Evolutionary conservation across 192 early-diverging fungal species (phyloP).

Genomic region (Dissophora globulifera): DNA sequence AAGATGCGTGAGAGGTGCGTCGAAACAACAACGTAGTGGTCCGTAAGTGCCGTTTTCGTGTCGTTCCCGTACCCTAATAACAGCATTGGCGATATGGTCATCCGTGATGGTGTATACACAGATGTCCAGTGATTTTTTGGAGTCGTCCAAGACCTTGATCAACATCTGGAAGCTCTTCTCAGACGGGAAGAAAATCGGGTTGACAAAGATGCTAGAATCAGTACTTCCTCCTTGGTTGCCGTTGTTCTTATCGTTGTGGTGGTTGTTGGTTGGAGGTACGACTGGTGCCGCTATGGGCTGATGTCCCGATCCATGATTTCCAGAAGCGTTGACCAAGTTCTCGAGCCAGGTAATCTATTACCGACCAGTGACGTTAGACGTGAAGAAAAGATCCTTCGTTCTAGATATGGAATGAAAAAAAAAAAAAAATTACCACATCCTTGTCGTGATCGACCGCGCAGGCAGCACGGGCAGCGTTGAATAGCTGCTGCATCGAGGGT

Average conservation of each 20-base stretch:
- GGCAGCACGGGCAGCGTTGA: conserved; percentile 42
- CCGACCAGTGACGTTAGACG: too few species aligned
- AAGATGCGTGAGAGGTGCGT: neutral
- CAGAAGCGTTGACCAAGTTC: conserved; percentile 41
- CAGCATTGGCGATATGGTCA: conserved; percentile 73
- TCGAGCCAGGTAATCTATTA: conserved; percentile 54
- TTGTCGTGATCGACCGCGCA: conserved; percentile 55
- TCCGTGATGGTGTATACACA: conserved; percentile 82
- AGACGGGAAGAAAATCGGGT: conserved; percentile 68
- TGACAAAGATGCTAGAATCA: conserved; percentile 33
- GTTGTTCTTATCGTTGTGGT: conserved; percentile 16
- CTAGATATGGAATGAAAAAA: neutral
- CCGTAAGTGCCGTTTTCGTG: too few species aligned
- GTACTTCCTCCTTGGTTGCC: neutral
- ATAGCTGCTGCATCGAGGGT: conserved; percentile 42
- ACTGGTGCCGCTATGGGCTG: conserved; percentile 15
- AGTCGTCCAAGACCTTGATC: conserved; percentile 62
- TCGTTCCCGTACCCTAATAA: conserved; percentile 67
- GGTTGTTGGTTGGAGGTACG: conserved; percentile 9
- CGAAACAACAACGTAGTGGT: neutral
- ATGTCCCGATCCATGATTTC: conserved; percentile 33
- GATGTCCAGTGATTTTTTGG: conserved; percentile 70
- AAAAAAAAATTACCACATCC: conserved; percentile 37
- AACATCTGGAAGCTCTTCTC: conserved; percentile 67
- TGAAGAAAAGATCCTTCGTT: too few species aligned